Evolutionary conservation across 2,329 filamentous ascomycete genomes (phyloP).

Genomic region (Beauveria bassiana): DNA sequence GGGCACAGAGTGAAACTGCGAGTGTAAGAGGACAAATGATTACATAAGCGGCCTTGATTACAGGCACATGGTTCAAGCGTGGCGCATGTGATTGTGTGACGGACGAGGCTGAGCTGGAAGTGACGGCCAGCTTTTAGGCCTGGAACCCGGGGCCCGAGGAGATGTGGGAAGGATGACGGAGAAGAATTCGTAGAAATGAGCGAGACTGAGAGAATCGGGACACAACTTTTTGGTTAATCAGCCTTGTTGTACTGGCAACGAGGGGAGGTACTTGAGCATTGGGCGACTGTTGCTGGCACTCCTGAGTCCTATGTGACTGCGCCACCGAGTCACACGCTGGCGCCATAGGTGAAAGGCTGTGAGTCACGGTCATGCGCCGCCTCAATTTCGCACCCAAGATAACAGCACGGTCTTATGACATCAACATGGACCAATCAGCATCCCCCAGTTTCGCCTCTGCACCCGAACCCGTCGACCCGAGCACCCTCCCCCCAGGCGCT

Average conservation of each 20-base stretch:
- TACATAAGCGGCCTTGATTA: background rate
- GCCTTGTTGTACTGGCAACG: too few species aligned
- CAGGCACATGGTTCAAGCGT: background rate
- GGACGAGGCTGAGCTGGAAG: background rate
- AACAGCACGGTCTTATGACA: conserved; percentile 17
- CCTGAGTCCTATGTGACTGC: conserved; percentile 1
- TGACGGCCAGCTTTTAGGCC: background rate
- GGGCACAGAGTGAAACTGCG: background rate
- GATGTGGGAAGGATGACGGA: background rate
- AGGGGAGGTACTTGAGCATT: background rate
- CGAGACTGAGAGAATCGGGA: too few species aligned
- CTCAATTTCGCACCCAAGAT: background rate
- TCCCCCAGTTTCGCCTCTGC: conserved; percentile 9
- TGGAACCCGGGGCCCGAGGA: background rate
- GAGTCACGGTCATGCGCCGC: conserved; percentile 21
- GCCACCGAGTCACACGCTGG: conserved; percentile 10
- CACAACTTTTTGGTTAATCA: too few species aligned
- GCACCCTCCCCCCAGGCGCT: background rate
- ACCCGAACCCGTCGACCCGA: background rate
- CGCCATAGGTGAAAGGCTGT: conserved; percentile 6
- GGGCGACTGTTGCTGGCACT: background rate
- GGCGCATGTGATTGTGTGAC: conserved; percentile 2
- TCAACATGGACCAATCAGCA: conserved; percentile 16
- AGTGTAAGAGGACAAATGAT: background rate
- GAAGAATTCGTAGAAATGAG: background rate